Evolutionary conservation across 1,139 yeast species (phyloP).

Genomic region (Magnusiomyces magnusii): DNA sequence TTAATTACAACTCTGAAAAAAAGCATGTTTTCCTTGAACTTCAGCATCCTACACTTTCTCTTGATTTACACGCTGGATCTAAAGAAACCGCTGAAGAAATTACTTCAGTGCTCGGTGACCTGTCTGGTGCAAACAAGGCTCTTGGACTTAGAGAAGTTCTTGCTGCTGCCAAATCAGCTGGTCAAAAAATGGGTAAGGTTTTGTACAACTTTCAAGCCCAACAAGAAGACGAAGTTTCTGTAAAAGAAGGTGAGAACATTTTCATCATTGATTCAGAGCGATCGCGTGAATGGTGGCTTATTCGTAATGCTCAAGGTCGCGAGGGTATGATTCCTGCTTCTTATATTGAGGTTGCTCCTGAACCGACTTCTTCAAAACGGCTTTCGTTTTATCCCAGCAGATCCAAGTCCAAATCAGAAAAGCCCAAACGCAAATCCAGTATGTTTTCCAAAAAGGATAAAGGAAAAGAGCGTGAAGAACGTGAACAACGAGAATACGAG

Average conservation of each 20-base stretch:
- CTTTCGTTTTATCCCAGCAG: constrained; percentile 12
- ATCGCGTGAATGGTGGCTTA: constrained; percentile 96
- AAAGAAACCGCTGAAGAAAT: constrained; percentile 85
- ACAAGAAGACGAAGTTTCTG: constrained; percentile 73
- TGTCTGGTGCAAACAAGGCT: constrained; percentile 77
- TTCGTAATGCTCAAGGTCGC: constrained; percentile 63
- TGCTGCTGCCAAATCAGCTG: constrained; percentile 56
- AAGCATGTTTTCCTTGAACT: constrained; percentile 90
- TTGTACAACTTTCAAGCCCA: constrained; percentile 83
- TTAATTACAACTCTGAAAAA: constrained; percentile 74
- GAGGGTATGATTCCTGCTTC: constrained; percentile 90
- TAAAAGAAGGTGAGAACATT: constrained; percentile 75
- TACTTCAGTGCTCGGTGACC: constrained; percentile 66
- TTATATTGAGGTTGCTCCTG: constrained; percentile 58
- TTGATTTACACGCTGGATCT: constrained; percentile 84
- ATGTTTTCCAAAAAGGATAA: constrained; percentile 22
- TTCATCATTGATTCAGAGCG: constrained; percentile 68
- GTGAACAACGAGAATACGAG: constrained; percentile 25
- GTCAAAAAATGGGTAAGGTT: constrained; percentile 64
- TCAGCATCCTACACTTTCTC: constrained; percentile 66
- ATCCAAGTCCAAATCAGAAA: constrained; percentile 9
- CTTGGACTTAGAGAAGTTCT: constrained; percentile 80
- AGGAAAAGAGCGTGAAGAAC: constrained; percentile 31
- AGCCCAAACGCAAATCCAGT: constrained; percentile 6
- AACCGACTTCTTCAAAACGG: constrained; percentile 33